These are phyloP conservation scores for Blastomyces gilchristii DNA, from an alignment of 2,329 filamentous ascomycete species.

Conservation along the genomic window DNA sequence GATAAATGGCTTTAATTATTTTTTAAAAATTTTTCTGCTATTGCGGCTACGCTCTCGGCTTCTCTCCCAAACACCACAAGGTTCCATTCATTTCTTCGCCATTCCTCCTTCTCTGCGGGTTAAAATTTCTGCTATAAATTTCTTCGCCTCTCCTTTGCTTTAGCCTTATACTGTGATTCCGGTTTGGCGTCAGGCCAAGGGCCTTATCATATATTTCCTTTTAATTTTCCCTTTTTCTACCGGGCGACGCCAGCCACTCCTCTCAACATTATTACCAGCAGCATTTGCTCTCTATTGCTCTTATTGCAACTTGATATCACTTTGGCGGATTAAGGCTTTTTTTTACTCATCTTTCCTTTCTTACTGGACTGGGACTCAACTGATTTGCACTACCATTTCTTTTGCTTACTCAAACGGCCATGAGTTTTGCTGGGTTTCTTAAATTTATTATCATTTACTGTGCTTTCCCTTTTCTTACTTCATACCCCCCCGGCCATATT, in stretches of 20 bases:
- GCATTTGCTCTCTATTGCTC: not conserved
- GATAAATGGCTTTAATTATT: not conserved
- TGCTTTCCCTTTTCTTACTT: conserved; percentile 12
- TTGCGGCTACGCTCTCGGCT: not conserved
- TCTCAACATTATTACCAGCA: not conserved
- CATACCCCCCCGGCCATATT: conserved; percentile 15
- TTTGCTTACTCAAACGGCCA: not conserved
- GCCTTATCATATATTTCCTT: not conserved
- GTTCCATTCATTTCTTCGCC: not conserved
- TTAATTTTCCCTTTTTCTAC: not conserved
- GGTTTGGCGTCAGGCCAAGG: not conserved
- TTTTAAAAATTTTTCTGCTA: not conserved
- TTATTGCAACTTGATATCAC: conserved; percentile 4
- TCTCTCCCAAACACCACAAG: not conserved
- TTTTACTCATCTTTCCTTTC: conserved; percentile 9
- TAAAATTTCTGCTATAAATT: not conserved
- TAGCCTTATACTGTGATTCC: not conserved
- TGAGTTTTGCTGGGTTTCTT: conserved; percentile 4
- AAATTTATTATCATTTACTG: conserved; percentile 11
- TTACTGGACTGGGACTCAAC: conserved; percentile 12
- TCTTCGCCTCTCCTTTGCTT: not conserved
- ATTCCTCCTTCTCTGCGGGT: not conserved
- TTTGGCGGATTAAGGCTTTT: conserved; percentile 7
- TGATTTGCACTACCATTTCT: conserved; percentile 9
- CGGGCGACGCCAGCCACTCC: not conserved